Evolutionary conservation across 495 filamentous ascomycete genomes (phyloP), one percentile per base, ranked within the genome.

Genomic region (Pyrenula aspistea): DNA sequence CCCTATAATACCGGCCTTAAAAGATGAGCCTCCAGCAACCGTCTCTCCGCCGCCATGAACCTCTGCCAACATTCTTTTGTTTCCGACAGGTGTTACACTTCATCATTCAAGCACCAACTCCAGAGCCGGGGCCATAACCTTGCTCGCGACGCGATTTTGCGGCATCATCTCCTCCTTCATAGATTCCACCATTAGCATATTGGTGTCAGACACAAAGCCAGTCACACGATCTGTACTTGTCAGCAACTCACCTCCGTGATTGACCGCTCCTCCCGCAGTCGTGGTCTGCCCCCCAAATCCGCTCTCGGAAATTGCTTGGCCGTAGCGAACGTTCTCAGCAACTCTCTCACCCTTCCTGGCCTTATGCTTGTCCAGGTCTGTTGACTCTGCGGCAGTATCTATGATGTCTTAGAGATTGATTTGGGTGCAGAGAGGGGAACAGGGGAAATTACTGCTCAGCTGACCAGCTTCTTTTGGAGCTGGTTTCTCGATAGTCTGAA

Each of bases 101-200:
- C 54, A 54, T 55, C 15, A 42, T 22, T 60, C 71, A 83, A 60
- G 66, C 83, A 24, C 83, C 83, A 63, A 85, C 71, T 49, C 69
- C 72, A 55, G 74, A 72, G 56, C 77, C 77, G 65, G 67, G 72
- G 50, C 82, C 82, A 75, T 86, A 85, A 55, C 82, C 82, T 65
- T 81, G 77, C 62, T 71, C 70, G 65, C 68, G 73, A 66, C 83
- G 78, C 56, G 63, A 69, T 59, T 72, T 72, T 61, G 69, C 68
- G 55, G 66, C 67, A 24, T 59, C 66, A 52, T 74, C 70, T 52
- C 59, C 61, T 52, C 48, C 63, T 48, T 60, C 69, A 57, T 67
- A 62, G 59, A 58, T 63, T 54, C 69, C 67, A 59, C 59, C 59
- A 22, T 53, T 24, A 53, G 10, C 2, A 15, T 23, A 55, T 20